Conservation (phyloP, 2,329 filamentous ascomycete genomes). For the Claviceps monticola region DNA sequence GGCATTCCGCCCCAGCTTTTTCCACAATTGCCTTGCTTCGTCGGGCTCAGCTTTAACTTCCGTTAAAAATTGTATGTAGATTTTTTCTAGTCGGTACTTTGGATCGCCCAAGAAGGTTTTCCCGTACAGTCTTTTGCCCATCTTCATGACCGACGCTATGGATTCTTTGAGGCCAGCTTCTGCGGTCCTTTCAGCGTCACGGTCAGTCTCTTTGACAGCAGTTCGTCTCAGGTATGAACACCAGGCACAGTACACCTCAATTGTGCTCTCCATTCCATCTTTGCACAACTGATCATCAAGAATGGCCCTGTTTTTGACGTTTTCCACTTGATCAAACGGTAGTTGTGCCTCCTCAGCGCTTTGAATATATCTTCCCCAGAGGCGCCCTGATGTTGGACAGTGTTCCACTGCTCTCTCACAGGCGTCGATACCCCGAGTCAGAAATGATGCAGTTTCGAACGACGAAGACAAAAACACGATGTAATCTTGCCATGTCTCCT, state of each 20-base stretch:
- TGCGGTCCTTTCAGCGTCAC: slow-evolving; percentile 78
- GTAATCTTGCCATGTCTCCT: slow-evolving; percentile 72
- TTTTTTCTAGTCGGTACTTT: slow-evolving; percentile 75
- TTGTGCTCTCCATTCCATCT: slow-evolving; percentile 72
- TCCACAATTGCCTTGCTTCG: slow-evolving; percentile 66
- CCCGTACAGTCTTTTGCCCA: slow-evolving; percentile 62
- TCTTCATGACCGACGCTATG: slow-evolving; percentile 71
- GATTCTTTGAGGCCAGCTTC: slow-evolving; percentile 80
- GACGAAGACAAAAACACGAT: slow-evolving; percentile 54
- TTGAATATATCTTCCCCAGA: slow-evolving; percentile 85
- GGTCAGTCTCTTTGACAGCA: slow-evolving; percentile 60
- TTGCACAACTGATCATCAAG: slow-evolving; percentile 73
- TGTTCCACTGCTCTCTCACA: slow-evolving; percentile 74
- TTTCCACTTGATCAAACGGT: slow-evolving; percentile 67
- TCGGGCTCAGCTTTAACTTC: slow-evolving; percentile 68
- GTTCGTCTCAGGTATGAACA: slow-evolving; percentile 83
- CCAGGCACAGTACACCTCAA: slow-evolving; percentile 90
- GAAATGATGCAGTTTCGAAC: slow-evolving; percentile 23
- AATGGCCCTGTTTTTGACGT: slow-evolving; percentile 85
- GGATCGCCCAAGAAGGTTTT: slow-evolving; percentile 72
- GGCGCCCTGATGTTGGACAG: slow-evolving; percentile 79
- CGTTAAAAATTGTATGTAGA: slow-evolving; percentile 82
- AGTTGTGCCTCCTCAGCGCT: slow-evolving; percentile 67
- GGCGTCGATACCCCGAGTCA: slow-evolving; percentile 46
- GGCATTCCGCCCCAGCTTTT: slow-evolving; percentile 48